Conservation (phyloP, 345 rosid genomes). For the Citrus sp. region DNA sequence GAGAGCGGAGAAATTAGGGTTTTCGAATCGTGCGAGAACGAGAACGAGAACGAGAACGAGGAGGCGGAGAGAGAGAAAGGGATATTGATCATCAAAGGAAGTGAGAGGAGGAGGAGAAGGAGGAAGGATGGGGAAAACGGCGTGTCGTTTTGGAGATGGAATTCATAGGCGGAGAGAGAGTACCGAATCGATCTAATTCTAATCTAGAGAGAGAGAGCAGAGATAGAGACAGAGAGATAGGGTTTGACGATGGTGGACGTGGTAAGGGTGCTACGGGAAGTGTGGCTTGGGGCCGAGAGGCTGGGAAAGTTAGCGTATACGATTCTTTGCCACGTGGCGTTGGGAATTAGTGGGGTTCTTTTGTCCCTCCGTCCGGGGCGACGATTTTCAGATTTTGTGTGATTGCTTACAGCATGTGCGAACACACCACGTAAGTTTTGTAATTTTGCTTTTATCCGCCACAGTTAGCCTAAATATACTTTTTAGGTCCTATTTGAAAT, state of each 20-base stretch:
- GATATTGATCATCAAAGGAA: constrained; percentile 14
- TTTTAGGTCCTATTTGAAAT: too few species aligned
- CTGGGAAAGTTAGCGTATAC: neutral
- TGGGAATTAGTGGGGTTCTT: neutral
- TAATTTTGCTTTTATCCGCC: too few species aligned
- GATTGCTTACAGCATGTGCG: too few species aligned
- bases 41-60: neutral
- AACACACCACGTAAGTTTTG: too few species aligned
- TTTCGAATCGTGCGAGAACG: neutral
- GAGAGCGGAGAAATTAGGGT: constrained; percentile 8
- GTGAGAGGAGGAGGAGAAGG: neutral
- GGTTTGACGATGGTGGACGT: constrained; percentile 16
- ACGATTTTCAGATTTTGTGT: too few species aligned
- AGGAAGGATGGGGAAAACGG: neutral
- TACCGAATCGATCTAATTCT: neutral
- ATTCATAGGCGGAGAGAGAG: constrained; percentile 21
- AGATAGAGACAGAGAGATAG: constrained; percentile 6
- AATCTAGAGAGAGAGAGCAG: neutral
- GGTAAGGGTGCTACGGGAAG: neutral
- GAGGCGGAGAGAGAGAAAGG: neutral
- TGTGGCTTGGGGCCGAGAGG: neutral
- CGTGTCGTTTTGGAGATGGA: neutral
- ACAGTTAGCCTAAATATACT: too few species aligned
- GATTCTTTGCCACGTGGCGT: neutral
- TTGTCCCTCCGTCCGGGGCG: neutral